A percentile compares a stretch with the other conserved stretches of the same genome.
Evolutionary conservation across 2,329 filamentous ascomycete genomes (phyloP).

Genomic region (Exophiala mesophila): DNA sequence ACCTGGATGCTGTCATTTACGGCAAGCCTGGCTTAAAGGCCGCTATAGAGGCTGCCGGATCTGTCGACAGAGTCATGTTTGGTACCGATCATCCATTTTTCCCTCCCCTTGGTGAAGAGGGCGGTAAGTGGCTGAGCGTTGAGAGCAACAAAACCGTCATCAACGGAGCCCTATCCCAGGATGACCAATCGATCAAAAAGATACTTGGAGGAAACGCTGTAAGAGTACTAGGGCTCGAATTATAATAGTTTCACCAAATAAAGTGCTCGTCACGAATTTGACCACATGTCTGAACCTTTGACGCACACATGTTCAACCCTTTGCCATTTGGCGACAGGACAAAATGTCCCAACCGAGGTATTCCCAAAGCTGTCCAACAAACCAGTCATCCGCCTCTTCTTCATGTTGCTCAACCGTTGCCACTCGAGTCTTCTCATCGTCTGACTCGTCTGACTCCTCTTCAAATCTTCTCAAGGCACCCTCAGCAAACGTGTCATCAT

Average conservation of each 20-base stretch:
- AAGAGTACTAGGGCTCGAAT: constrained; percentile 36
- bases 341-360: constrained; percentile 55
- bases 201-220: constrained; percentile 44
- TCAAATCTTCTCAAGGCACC: constrained; percentile 27
- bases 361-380: constrained; percentile 52
- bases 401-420: constrained; percentile 4
- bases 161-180: constrained; percentile 31
- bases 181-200: constrained; percentile 31
- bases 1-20: constrained; percentile 66
- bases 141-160: constrained; percentile 45
- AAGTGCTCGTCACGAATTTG: too few relatives aligned
- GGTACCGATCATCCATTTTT: constrained; percentile 45
- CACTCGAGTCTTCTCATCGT: constrained; percentile 17
- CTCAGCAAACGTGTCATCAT: constrained; percentile 30
- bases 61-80: constrained; percentile 36
- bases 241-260: constrained; percentile 10
- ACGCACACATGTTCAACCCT: too few relatives aligned
- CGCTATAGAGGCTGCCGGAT: constrained; percentile 65
- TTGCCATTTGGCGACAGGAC: constrained; percentile 19
- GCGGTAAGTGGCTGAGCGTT: constrained; percentile 43
- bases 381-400: constrained; percentile 48
- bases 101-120: constrained; percentile 33
- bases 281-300: too few relatives aligned
- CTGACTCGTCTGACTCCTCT: constrained; percentile 16
- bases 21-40: constrained; percentile 59